These are phyloP conservation scores for Elymus sibiricus DNA, from an alignment of 176 grass and related monocot species.

Conservation along the genomic window DNA sequence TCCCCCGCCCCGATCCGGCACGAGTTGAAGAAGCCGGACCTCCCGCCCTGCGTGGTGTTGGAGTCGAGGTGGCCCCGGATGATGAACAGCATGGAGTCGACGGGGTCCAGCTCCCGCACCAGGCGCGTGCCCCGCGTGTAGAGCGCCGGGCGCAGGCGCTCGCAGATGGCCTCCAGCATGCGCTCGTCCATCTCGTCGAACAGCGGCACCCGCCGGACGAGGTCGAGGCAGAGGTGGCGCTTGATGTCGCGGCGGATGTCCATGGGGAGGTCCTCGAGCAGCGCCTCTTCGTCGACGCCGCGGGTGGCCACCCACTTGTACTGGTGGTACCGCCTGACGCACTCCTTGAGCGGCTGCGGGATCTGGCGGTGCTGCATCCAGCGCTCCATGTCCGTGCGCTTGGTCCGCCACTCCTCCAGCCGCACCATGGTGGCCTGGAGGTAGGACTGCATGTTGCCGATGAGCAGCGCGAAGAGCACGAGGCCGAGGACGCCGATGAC, in stretches of 20 bases:
- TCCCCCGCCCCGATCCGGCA: slow-evolving; percentile 84
- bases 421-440: slow-evolving; percentile 84
- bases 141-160: slow-evolving; percentile 76
- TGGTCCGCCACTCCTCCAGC: slow-evolving; percentile 88
- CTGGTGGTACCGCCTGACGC: slow-evolving; percentile 79
- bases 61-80: slow-evolving; percentile 89
- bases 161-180: slow-evolving; percentile 97
- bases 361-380: slow-evolving; percentile 98
- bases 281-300: slow-evolving; percentile 79
- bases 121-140: slow-evolving; percentile 73
- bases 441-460: slow-evolving; percentile 94
- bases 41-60: slow-evolving; percentile 82
- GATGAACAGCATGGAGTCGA: slow-evolving; percentile 89
- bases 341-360: slow-evolving; percentile 63
- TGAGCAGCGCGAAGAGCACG: slow-evolving; percentile 88
- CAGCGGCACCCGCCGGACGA: slow-evolving; percentile 74
- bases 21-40: slow-evolving; percentile 89
- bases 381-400: slow-evolving; percentile 88
- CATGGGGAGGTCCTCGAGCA: slow-evolving; percentile 71
- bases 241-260: slow-evolving; percentile 94
- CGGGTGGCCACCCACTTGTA: slow-evolving; percentile 82
- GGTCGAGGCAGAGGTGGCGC: slow-evolving; percentile 90
- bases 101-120: slow-evolving; percentile 82
- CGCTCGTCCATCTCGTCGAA: slow-evolving; percentile 99
- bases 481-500: slow-evolving; percentile 78